Base-by-base conservation (phyloP, 192 early-diverging fungal species). In the Podila verticillata region DNA sequence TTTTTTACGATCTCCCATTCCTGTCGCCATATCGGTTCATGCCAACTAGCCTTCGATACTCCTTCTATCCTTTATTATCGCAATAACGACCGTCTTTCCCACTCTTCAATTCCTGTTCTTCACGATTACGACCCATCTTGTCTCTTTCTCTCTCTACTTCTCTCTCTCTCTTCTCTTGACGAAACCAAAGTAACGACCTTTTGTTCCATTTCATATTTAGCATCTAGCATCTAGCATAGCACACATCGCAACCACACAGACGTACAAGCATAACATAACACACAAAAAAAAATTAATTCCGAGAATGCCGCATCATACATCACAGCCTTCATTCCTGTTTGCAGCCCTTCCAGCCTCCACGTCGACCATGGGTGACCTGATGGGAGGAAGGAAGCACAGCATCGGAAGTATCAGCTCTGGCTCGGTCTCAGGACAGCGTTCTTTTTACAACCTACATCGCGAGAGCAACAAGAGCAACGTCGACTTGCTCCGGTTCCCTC, bases 381-480 rank as follows among this genome's bases (percentile, higher is more conserved):
- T 26, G 2, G 9, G 44, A 44, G 31, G 61, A 32, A 61, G 47
- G 15, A 59, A 13, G 44, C 34, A 59, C 31, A 65, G 66, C 74
- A 28, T 60, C 51, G 66, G 61, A n/a, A 74, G 65, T 34, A 65
- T 71, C 19, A 54, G 51, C 22, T 54, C 51, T 6, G 6, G 24
- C 51, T 44, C 39, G 39, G 10, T 44, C 3, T n/a, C n/a, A n/a
- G 39, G 39, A 4, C 39, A 44, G 39, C 39, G 39, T 15, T 71
- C 75, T 36, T 79, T 79, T 51, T 79, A 79, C 36, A 79, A 66
- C 69, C 75, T 79, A 5, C 65, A 68, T 34, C 70, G 61, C n/a
- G 58, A 70, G 1, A 66, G 68, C 30, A 79, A 79, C 49, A 79
- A 61, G 34, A 72, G 75, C 26, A 79, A 72, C 36, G n/a, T 79